Evolutionary conservation across 2,329 filamentous ascomycete species (phyloP), one percentile per base, ranked within the genome.

Genomic region (Fusarium sp.): DNA sequence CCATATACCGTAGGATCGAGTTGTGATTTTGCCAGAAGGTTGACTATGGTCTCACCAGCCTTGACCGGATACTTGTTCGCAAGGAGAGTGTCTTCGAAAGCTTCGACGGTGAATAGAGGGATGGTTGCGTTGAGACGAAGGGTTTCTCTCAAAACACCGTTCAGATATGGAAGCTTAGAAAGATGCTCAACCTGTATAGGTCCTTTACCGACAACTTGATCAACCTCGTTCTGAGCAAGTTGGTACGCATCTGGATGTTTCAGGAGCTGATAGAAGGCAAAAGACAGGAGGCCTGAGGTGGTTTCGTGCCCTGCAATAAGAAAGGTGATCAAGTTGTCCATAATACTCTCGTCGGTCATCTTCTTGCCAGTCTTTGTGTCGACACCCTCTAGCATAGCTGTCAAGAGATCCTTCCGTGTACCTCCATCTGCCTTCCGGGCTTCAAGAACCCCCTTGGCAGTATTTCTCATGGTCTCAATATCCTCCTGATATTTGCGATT

Each of bases 261-360:
- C 40, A 92, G 75, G 2, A 94, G 81, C 57, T 90, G 83, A 73
- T 89, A 90, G 48, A 92, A 86, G 0, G 85, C 78, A 73, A 92
- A 93, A 0, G 88, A 86, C 17, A 93, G 76, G 18, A 90, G 78
- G 3, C 90, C 90, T 2, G 88, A 88, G 0, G 91, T 91, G 0
- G 92, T 94, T 71, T 93, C 91, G 68, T 92, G 90, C 4, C 90
- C 89, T 44, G 90, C 89, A 72, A 91, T 88, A 15, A 93, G 77
- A 68, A 93, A 92, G 0, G 91, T 93, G 60, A 91, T 89, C 79
- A 94, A 87, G 69, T 94, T 92, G 74, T 90, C 84, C 14, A 87
- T 84, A 67, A 93, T 91, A 46, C 83, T 86, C 8, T 85, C 81
- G 62, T 92, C 88, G 1, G 81, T 85, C 70, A 94, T 81, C 17